phyloP scores from a whole-genome alignment of 2,329 filamentous ascomycete genomes.

The Fusarium longipes region DNA sequence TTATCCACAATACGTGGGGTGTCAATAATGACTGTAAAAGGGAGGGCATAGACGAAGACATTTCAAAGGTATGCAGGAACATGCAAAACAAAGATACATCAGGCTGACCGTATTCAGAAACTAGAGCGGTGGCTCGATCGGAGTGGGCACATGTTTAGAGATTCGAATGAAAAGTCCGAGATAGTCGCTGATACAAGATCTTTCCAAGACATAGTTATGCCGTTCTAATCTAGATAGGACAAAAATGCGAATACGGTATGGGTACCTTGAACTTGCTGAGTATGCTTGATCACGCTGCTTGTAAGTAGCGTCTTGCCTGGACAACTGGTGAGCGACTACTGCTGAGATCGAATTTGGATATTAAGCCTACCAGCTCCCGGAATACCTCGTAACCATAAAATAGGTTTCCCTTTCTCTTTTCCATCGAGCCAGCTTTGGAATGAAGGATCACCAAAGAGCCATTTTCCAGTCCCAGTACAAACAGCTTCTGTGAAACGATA shows the following conservation, averaged over 20 bases:
- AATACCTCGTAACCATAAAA: conserved; percentile 1
- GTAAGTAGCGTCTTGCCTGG: not conserved
- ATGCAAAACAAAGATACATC: too few relatives aligned
- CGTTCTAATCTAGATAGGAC: not conserved
- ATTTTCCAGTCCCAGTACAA: not conserved
- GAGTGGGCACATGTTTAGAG: too few relatives aligned
- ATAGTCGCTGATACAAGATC: too few relatives aligned
- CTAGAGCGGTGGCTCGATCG: too few relatives aligned
- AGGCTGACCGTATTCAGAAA: too few relatives aligned
- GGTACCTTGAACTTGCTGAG: not conserved
- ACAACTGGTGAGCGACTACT: rapidly evolving
- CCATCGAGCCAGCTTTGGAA: not conserved
- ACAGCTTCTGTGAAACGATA: not conserved
- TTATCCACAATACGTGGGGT: too few relatives aligned
- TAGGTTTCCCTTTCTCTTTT: not conserved
- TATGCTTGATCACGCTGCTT: conserved; percentile 2
- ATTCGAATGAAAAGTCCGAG: too few relatives aligned
- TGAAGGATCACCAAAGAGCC: not conserved
- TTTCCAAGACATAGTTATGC: too few relatives aligned
- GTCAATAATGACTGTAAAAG: too few relatives aligned
- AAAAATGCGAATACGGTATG: conserved; percentile 1
- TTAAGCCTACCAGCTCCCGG: conserved; percentile 2
- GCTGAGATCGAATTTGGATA: too few relatives aligned
- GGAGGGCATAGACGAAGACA: too few relatives aligned
- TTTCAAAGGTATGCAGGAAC: too few relatives aligned